A percentile compares a stretch with the other conserved stretches of the same genome.
Evolutionary conservation across 495 filamentous ascomycete species (phyloP).

Genomic region (Lophiostoma macrostomum): DNA sequence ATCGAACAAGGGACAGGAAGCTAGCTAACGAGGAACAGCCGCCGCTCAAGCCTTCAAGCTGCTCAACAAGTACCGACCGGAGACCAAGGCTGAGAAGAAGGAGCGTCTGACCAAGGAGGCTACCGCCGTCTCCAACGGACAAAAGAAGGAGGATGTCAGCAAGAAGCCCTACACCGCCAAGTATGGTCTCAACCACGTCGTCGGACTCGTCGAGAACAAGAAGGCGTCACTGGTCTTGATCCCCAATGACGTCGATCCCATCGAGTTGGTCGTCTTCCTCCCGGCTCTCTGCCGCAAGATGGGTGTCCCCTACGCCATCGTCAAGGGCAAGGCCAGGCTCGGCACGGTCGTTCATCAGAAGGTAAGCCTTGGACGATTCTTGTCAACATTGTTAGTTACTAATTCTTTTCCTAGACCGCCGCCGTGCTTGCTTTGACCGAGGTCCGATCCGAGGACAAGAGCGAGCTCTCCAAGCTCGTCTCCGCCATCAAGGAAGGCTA

Average conservation of each 20-base stretch:
- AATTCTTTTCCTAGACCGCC: conserved; percentile 64
- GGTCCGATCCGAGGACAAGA: conserved; percentile 95
- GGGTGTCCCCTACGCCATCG: conserved; percentile 98
- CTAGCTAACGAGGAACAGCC: conserved; percentile 36
- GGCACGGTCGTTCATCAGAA: conserved; percentile 99
- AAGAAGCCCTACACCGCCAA: conserved; percentile 99
- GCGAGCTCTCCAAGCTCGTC: conserved; percentile 93
- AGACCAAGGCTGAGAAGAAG: conserved; percentile 99
- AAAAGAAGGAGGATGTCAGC: conserved; percentile 99
- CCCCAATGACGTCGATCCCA: conserved; percentile 99
- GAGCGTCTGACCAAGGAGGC: conserved; percentile 97
- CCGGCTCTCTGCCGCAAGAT: conserved; percentile 99
- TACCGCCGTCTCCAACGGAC: conserved; percentile 91
- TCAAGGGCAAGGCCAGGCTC: conserved; percentile 99
- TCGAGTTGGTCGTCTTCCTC: conserved; percentile 98
- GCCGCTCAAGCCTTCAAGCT: conserved; percentile 97
- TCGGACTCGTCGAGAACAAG: conserved; percentile 99
- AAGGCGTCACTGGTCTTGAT: conserved; percentile 97
- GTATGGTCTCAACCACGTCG: conserved; percentile 99
- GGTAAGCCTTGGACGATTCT: conserved; percentile 47
- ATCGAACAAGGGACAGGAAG: neutral
- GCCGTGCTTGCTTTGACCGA: conserved; percentile 95
- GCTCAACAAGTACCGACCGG: conserved; percentile 98
- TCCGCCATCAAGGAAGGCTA: conserved; percentile 98
- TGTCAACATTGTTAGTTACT: neutral